These are phyloP conservation scores for Penicillium pulvis DNA, from an alignment of 495 filamentous ascomycete species.

Conservation along the genomic window DNA sequence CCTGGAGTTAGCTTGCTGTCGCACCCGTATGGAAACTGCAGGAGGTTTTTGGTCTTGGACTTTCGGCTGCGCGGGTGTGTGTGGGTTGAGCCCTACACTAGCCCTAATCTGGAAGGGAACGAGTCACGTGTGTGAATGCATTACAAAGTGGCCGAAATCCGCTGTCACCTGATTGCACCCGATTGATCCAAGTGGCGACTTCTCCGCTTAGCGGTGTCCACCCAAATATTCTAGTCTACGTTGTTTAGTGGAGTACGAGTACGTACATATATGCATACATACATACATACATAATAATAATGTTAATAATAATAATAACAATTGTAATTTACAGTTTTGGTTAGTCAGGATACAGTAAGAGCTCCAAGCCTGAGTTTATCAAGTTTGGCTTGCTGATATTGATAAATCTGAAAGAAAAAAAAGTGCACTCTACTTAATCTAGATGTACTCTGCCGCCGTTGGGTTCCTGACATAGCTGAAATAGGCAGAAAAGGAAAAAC, in stretches of 20 bases:
- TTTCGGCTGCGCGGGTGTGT: slow-evolving; percentile 49
- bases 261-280: too few relatives aligned
- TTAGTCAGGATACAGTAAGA: neutral
- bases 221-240: neutral
- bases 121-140: neutral
- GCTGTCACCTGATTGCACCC: neutral
- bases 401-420: too few relatives aligned
- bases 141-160: neutral
- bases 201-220: neutral
- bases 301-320: too few relatives aligned
- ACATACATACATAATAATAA: too few relatives aligned
- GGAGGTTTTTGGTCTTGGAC: slow-evolving; percentile 47
- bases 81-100: slow-evolving; percentile 55
- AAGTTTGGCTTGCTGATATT: too few relatives aligned
- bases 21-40: slow-evolving; percentile 47
- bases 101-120: slow-evolving; percentile 13
- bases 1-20: slow-evolving; percentile 50
- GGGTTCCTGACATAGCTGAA: neutral
- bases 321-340: too few relatives aligned
- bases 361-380: neutral
- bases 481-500: neutral
- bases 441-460: neutral
- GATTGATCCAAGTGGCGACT: neutral
- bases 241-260: neutral
- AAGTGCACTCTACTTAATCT: neutral